A percentile compares a stretch with the other conserved stretches of the same genome.
phyloP scores from a whole-genome alignment of 106 monocot species.

The Agapanthus africanus region DNA sequence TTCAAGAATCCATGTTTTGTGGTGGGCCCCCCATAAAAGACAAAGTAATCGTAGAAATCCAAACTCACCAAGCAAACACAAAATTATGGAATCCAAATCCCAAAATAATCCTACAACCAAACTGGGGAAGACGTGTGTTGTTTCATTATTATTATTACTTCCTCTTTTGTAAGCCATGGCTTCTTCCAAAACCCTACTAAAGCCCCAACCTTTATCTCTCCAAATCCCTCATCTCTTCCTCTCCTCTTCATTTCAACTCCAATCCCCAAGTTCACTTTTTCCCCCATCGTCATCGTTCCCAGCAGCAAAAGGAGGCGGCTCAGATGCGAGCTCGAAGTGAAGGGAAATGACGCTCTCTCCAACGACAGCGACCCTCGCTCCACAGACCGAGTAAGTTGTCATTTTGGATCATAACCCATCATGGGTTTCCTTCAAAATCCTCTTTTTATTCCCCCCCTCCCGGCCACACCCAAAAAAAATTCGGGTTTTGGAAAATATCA shows the following conservation, averaged over 20 bases:
- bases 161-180: background rate
- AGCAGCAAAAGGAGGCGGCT: background rate
- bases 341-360: constrained; percentile 63
- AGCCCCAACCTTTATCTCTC: background rate
- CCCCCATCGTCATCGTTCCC: background rate
- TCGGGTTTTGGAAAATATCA: too few relatives aligned
- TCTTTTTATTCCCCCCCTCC: too few relatives aligned
- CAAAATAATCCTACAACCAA: too few relatives aligned
- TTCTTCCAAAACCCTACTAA: background rate
- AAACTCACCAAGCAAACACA: too few relatives aligned
- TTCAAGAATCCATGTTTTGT: too few relatives aligned
- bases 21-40: too few relatives aligned
- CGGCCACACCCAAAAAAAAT: too few relatives aligned
- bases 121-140: too few relatives aligned
- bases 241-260: constrained; percentile 1
- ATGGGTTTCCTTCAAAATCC: background rate
- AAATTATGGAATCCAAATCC: too few relatives aligned
- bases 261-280: background rate
- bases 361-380: constrained; percentile 42
- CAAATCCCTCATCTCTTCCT: constrained; percentile 5
- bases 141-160: too few relatives aligned
- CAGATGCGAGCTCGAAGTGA: constrained; percentile 48
- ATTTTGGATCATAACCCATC: constrained; percentile 1
- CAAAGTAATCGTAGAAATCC: too few relatives aligned
- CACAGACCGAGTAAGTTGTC: constrained; percentile 33